phyloP scores from a whole-genome alignment of 257 asterid genomes.

The Solanum piurae region DNA sequence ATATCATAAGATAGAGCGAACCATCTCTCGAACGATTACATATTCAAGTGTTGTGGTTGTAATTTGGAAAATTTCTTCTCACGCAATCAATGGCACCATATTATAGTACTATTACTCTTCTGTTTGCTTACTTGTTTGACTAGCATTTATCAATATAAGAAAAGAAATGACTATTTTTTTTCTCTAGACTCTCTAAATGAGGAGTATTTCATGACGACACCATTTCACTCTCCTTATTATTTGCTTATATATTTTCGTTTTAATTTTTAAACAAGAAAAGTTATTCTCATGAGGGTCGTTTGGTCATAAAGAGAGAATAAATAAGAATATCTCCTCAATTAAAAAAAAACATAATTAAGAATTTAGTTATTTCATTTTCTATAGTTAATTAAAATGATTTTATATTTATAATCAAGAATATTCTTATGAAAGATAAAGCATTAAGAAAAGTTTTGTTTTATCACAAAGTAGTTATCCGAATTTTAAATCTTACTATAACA shows the following conservation, averaged over 20 bases:
- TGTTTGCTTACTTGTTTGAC: not conserved
- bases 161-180: no score
- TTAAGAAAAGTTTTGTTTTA: not conserved
- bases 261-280: not conserved
- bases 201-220: no score
- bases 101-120: not conserved
- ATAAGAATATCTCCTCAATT: no score
- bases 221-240: not conserved
- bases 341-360: no score
- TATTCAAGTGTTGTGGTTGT: no score
- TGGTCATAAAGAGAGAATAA: no score
- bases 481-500: not conserved
- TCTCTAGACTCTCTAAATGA: not conserved
- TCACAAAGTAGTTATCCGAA: not conserved
- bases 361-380: not conserved
- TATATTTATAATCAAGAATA: no score
- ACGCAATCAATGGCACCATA: not conserved
- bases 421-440: not conserved
- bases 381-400: no score
- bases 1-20: no score
- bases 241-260: not conserved
- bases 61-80: no score
- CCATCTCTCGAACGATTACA: no score
- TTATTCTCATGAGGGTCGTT: not conserved
- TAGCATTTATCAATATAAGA: not conserved